phyloP scores from a whole-genome alignment of 2,329 filamentous ascomycete species.

The Hirsutella rhossiliensis region DNA sequence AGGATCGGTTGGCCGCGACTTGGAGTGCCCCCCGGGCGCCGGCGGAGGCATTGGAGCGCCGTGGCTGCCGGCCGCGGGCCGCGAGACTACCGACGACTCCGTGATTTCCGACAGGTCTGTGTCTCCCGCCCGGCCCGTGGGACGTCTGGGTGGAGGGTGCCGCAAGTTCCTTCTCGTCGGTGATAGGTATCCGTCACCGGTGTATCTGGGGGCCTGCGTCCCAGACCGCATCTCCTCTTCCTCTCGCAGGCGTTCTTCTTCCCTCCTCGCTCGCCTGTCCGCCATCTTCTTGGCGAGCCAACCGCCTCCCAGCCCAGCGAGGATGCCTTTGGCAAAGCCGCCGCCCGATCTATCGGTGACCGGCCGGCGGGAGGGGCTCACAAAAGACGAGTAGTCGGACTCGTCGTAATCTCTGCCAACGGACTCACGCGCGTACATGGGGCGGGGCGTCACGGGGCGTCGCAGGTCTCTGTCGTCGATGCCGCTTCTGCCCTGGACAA shows the following conservation, averaged over 20 bases:
- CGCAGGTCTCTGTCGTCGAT: conserved; percentile 24
- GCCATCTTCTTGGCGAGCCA: conserved; percentile 56
- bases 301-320: conserved; percentile 53
- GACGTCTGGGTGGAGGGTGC: conserved; percentile 16
- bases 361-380: conserved; percentile 49
- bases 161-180: conserved; percentile 27
- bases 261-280: conserved; percentile 35
- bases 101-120: conserved; percentile 20
- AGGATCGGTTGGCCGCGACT: not conserved
- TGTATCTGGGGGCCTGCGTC: conserved; percentile 51
- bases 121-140: conserved; percentile 12
- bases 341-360: conserved; percentile 31
- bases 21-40: not conserved
- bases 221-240: conserved; percentile 48
- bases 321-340: conserved; percentile 41
- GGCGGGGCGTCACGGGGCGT: conserved; percentile 33
- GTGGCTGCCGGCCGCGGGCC: conserved; percentile 9
- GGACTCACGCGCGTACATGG: conserved; percentile 30
- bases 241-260: conserved; percentile 32
- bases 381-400: conserved; percentile 48
- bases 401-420: conserved; percentile 34
- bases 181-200: conserved; percentile 51
- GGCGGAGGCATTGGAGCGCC: conserved; percentile 6
- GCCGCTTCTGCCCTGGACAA: conserved; percentile 34
- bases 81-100: conserved; percentile 21